Evolutionary conservation across 2,329 filamentous ascomycete genomes (phyloP).

Genomic region (Saccharata proteae): DNA sequence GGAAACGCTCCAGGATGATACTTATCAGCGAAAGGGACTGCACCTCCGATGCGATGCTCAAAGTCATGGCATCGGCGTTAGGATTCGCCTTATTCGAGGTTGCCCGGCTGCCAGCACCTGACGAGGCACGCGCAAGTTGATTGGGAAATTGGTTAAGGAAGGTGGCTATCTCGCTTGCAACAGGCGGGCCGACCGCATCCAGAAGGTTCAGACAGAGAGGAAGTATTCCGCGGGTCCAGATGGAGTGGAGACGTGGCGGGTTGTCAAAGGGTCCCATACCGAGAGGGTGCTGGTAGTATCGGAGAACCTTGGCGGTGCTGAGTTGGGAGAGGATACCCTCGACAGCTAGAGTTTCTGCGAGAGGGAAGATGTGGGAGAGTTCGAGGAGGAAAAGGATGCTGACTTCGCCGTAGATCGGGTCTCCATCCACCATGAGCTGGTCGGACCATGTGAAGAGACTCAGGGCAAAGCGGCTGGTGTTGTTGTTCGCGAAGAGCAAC

Average conservation of each 20-base stretch:
- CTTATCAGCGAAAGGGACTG: slow-evolving; percentile 69
- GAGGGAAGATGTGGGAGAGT: slow-evolving; percentile 63
- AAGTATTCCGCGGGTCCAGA: slow-evolving; percentile 82
- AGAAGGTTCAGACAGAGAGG: slow-evolving; percentile 84
- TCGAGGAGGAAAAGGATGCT: slow-evolving; percentile 79
- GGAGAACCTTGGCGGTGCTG: slow-evolving; percentile 65
- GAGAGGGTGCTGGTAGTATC: slow-evolving; percentile 56
- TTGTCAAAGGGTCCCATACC: slow-evolving; percentile 70
- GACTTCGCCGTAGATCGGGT: slow-evolving; percentile 90
- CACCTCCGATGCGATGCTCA: slow-evolving; percentile 62
- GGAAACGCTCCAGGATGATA: slow-evolving; percentile 56
- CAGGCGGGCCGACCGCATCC: slow-evolving; percentile 63
- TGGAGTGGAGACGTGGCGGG: slow-evolving; percentile 64
- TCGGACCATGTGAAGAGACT: slow-evolving; percentile 93
- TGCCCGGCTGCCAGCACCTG: slow-evolving; percentile 54
- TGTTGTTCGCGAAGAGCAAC: slow-evolving; percentile 43
- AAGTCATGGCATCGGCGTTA: slow-evolving; percentile 52
- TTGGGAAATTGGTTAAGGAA: slow-evolving; percentile 84
- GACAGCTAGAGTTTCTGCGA: slow-evolving; percentile 83
- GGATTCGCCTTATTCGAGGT: slow-evolving; percentile 26
- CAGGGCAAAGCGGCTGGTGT: slow-evolving; percentile 67
- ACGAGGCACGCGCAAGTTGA: slow-evolving; percentile 60
- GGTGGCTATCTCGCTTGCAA: slow-evolving; percentile 71
- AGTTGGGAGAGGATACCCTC: slow-evolving; percentile 74
- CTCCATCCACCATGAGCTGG: slow-evolving; percentile 60